Conservation (phyloP, 345 rosid species). For the Aurinia saxatilis region DNA sequence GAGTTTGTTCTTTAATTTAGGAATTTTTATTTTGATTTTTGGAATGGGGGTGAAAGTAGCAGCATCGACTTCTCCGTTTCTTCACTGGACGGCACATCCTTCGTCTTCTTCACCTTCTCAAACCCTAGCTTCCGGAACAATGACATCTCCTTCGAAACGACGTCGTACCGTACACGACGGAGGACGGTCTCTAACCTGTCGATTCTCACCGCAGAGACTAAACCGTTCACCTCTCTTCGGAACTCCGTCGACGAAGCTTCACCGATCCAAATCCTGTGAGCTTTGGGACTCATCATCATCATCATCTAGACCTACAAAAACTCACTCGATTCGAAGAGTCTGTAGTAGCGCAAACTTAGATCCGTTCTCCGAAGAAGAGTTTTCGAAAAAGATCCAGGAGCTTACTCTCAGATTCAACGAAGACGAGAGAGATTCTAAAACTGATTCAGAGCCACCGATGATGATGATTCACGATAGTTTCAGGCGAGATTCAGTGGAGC, state of each 20-base stretch:
- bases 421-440: neutral
- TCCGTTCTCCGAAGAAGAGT: slow-evolving; percentile 68
- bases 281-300: slow-evolving; percentile 28
- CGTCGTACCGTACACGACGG: slow-evolving; percentile 23
- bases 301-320: slow-evolving; percentile 21
- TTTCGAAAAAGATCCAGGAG: slow-evolving; percentile 52
- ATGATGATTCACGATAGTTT: slow-evolving; percentile 10
- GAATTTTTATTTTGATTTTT: neutral
- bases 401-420: slow-evolving; percentile 47
- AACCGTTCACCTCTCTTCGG: slow-evolving; percentile 47
- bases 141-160: slow-evolving; percentile 56
- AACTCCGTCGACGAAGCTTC: slow-evolving; percentile 28
- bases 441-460: too few species aligned
- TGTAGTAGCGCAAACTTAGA: slow-evolving; percentile 56
- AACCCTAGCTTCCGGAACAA: slow-evolving; percentile 45
- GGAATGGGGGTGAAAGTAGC: slow-evolving; percentile 65
- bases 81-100: slow-evolving; percentile 60
- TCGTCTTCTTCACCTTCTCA: slow-evolving; percentile 46
- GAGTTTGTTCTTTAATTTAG: neutral
- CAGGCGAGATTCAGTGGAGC: slow-evolving; percentile 21
- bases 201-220: slow-evolving; percentile 28
- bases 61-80: slow-evolving; percentile 34
- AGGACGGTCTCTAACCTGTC: slow-evolving; percentile 25
- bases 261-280: slow-evolving; percentile 44
- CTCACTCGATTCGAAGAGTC: slow-evolving; percentile 31